phyloP scores from a whole-genome alignment of 345 rosid species.

The Salix koriyanagi region DNA sequence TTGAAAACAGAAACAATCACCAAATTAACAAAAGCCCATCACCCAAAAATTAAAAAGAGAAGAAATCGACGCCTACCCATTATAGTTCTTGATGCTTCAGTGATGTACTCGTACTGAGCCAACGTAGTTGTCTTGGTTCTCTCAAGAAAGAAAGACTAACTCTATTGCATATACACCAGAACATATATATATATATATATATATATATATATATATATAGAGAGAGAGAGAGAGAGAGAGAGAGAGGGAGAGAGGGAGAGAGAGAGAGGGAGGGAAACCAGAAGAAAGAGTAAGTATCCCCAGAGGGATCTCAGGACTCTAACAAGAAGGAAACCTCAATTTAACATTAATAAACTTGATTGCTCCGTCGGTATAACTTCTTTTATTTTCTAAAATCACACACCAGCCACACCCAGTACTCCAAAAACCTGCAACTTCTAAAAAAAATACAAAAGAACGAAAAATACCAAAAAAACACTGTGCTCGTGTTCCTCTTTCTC shows the following conservation, averaged over 20 bases:
- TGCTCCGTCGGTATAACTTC: background rate
- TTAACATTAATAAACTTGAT: slow-evolving; percentile 2
- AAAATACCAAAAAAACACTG: background rate
- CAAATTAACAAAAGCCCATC: background rate
- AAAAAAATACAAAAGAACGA: background rate
- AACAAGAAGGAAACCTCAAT: slow-evolving; percentile 21
- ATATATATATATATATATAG: too few species aligned
- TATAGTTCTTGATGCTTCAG: slow-evolving; percentile 21
- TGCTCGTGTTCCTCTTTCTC: background rate
- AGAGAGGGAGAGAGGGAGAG: too few species aligned
- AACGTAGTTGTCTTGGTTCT: slow-evolving; percentile 15
- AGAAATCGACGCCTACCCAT: slow-evolving; percentile 47
- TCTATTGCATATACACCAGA: slow-evolving; percentile 21
- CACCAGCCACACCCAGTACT: slow-evolving; percentile 64
- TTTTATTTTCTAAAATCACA: slow-evolving; percentile 16
- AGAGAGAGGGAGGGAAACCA: background rate
- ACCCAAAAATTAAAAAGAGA: background rate
- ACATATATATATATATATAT: background rate
- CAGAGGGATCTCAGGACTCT: slow-evolving; percentile 23
- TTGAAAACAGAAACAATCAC: background rate
- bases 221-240: too few species aligned
- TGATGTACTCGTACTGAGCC: slow-evolving; percentile 14
- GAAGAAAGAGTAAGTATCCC: background rate
- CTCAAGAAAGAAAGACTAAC: slow-evolving; percentile 23
- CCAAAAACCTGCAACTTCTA: slow-evolving; percentile 56